Conservation (phyloP, 176 grass and related monocot species). For the Oropetium thomaeum region DNA sequence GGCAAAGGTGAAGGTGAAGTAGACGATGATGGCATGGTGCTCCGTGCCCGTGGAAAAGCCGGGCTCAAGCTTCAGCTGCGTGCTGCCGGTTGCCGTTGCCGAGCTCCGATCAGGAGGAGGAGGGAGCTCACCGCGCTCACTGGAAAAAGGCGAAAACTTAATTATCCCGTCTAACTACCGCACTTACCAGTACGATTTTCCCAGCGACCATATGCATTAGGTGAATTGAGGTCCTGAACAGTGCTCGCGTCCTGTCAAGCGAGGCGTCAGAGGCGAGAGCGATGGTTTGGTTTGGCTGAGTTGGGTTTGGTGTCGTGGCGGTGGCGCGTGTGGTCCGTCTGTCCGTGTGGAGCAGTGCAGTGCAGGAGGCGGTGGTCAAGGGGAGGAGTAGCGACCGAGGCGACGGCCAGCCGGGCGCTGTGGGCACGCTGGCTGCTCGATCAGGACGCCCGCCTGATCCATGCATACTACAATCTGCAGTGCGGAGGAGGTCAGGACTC, state of each 20-base stretch:
- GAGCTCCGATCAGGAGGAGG: slow-evolving; percentile 17
- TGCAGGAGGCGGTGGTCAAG: slow-evolving; percentile 25
- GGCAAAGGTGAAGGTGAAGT: not conserved
- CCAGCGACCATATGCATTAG: not conserved
- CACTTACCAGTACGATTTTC: not conserved
- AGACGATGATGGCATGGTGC: slow-evolving; percentile 4
- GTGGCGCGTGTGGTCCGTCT: not conserved
- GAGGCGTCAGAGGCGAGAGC: slow-evolving; percentile 1
- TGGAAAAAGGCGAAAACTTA: not conserved
- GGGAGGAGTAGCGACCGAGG: not conserved
- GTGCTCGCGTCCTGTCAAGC: not conserved
- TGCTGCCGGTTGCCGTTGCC: slow-evolving; percentile 17
- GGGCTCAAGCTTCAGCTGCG: not conserved
- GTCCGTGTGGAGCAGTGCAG: not conserved
- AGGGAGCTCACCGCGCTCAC: not conserved
- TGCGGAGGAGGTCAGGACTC: too few species aligned
- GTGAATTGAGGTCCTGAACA: not conserved
- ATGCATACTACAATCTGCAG: not conserved
- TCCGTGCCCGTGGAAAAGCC: not conserved
- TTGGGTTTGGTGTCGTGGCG: not conserved
- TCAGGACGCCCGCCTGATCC: not conserved
- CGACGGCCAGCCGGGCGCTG: not conserved
- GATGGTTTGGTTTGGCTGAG: not conserved
- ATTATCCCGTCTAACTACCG: not conserved
- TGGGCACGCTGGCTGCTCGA: not conserved